Conservation (phyloP, 306 rosid genomes). For the Hylodesmum podocarpum region DNA sequence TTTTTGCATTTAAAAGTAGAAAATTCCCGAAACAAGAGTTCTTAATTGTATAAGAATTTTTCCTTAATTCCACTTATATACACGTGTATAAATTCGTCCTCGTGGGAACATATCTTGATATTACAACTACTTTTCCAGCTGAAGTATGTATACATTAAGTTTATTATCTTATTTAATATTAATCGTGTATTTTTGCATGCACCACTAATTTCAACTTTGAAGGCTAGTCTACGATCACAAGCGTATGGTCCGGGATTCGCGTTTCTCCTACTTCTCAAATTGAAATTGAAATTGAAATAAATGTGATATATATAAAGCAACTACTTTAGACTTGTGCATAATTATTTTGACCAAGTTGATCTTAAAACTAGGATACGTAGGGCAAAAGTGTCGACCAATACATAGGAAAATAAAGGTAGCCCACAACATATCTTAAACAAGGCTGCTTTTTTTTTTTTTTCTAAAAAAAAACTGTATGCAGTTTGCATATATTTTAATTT, state of each 20-base stretch:
- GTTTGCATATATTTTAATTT: neutral
- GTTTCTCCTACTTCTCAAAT: neutral
- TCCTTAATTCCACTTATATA: too few species aligned
- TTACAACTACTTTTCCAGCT: neutral
- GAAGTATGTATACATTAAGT: neutral
- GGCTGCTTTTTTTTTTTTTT: too few species aligned
- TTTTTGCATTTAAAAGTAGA: too few species aligned
- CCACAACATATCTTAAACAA: neutral
- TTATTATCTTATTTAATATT: neutral
- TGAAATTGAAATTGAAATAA: neutral
- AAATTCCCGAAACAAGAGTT: too few species aligned
- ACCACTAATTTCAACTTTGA: neutral
- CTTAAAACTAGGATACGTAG: neutral
- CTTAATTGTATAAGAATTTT: too few species aligned
- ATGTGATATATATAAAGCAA: neutral
- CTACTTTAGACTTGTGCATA: neutral
- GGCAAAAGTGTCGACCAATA: neutral
- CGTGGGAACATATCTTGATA: neutral
- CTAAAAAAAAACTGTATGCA: neutral
- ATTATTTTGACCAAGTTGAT: slow-evolving; percentile 18
- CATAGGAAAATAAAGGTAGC: neutral
- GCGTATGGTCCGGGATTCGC: neutral
- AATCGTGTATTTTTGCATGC: neutral
- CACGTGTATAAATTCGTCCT: neutral
- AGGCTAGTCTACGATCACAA: neutral